phyloP scores from a whole-genome alignment of 805 yeast genomes.

The Pichia occidentalis region DNA sequence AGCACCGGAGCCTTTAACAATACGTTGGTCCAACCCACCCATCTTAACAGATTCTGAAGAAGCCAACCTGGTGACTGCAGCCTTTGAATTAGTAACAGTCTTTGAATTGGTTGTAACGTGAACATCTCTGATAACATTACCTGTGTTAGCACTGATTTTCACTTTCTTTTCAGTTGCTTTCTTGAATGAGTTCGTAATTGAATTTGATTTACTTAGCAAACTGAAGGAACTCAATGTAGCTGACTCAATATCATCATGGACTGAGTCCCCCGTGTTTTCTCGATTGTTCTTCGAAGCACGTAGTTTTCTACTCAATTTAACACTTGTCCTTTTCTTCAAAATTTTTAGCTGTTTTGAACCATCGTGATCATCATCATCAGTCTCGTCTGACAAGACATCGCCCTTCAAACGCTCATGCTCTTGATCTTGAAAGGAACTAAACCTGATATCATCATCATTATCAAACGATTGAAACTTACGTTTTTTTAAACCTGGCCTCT shows the following conservation, averaged over 20 bases:
- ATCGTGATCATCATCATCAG: conserved; percentile 28
- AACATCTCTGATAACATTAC: conserved; percentile 25
- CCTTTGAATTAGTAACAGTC: conserved; percentile 20
- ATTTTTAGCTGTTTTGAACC: conserved; percentile 34
- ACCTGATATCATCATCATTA: conserved; percentile 10
- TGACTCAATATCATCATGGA: conserved; percentile 1
- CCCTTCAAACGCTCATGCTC: conserved; percentile 6
- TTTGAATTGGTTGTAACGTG: conserved; percentile 26
- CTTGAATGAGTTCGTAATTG: conserved; percentile 28
- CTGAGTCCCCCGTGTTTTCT: not conserved
- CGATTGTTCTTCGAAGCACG: conserved; percentile 32
- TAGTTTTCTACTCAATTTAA: conserved; percentile 51
- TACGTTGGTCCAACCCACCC: conserved; percentile 1
- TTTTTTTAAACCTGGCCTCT: conserved; percentile 20
- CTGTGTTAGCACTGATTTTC: conserved; percentile 20
- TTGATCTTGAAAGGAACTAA: conserved; percentile 12
- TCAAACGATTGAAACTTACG: conserved; percentile 4
- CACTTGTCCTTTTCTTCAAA: conserved; percentile 26
- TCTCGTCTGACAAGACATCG: conserved; percentile 15
- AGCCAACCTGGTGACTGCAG: conserved; percentile 26
- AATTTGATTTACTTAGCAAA: conserved; percentile 19
- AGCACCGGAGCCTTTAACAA: conserved; percentile 10
- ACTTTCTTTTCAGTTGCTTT: conserved; percentile 13
- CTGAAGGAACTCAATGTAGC: conserved; percentile 18
- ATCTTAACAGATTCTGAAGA: conserved; percentile 6